Evolutionary conservation across 2,329 filamentous ascomycete genomes (phyloP).

Genomic region (Rhinocladiella mackenziei): DNA sequence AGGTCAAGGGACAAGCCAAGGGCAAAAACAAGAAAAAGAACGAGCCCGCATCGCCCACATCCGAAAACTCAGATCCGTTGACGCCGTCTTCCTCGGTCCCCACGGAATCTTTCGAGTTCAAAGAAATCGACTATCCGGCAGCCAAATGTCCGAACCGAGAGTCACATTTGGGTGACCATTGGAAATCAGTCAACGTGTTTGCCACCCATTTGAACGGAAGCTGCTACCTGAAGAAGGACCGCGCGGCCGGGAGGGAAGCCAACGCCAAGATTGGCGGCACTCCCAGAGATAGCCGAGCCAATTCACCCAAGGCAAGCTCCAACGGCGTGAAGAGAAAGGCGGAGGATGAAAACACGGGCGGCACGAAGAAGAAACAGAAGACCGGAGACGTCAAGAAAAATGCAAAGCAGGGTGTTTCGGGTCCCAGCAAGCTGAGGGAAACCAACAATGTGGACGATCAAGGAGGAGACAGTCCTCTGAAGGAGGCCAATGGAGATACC

Average conservation of each 20-base stretch:
- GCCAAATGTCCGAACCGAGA: constrained; percentile 31
- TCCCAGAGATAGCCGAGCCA: constrained; percentile 29
- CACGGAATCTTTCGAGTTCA: constrained; percentile 29
- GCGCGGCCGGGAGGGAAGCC: constrained; percentile 28
- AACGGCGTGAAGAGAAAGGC: constrained; percentile 29
- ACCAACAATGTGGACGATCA: constrained; percentile 23
- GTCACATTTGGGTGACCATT: constrained; percentile 29
- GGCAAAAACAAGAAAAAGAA: constrained; percentile 48
- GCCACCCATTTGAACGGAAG: constrained; percentile 30
- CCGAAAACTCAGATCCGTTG: constrained; percentile 32
- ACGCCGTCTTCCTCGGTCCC: constrained; percentile 29
- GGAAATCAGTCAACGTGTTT: constrained; percentile 32
- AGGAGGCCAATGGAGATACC: constrained; percentile 26
- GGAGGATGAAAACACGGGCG: constrained; percentile 21
- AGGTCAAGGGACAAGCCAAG: constrained; percentile 29
- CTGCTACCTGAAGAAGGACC: constrained; percentile 29
- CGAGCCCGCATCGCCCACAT: constrained; percentile 35
- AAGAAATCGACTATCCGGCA: constrained; percentile 30
- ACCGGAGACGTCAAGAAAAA: constrained; percentile 20
- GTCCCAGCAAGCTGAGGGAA: constrained; percentile 28
- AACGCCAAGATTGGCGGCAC: constrained; percentile 30
- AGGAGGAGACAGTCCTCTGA: constrained; percentile 20
- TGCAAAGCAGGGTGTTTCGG: constrained; percentile 22
- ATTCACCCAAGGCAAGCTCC: constrained; percentile 26
- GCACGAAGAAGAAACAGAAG: constrained; percentile 29